Evolutionary conservation across 1,284 basidiomycete genomes (phyloP), one percentile per base, ranked within the genome.

Genomic region (Fomitiporia mediterranea): DNA sequence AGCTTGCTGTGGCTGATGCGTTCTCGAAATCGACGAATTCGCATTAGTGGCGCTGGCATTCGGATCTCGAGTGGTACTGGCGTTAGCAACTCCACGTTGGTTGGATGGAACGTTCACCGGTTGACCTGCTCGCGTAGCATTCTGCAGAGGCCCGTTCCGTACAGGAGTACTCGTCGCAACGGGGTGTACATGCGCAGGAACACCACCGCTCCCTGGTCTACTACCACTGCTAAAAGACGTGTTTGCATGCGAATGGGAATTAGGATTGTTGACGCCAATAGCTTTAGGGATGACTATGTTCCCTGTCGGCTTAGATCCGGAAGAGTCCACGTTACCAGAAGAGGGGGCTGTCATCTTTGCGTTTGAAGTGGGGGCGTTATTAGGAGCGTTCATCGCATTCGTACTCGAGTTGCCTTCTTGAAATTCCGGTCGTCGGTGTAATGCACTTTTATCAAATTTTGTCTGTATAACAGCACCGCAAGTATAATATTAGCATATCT

Each of bases 371-470:
- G 59, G 38, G 25, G 39, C 39, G 2, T 39, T 50, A n/a, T n/a
- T 53, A 11, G 59, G 35, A 21, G 21, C 53, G 7, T 54, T 58
- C n/a, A n/a, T n/a, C 21, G 39, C 17, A 8, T 40, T 37, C 1
- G 30, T 35, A 3, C n/a, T 46, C 11, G 53, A 56, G 25, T 81
- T 79, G 23, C 82, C 79, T 42, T 39, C 51, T 21, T 53, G 38
- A 59, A 86, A 89, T 64, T 92, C 90, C 11, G 90, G 84, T 15
- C 88, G 78, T 49, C 92, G 82, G 68, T 95, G 83, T 0, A 96
- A 74, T 4, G 84, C 78, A 21, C 71, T 75, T 53, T 79, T 77
- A 65, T 94, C 85, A 60, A 95, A 84, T 68, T 89, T 94, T n/a
- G 80, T 75, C 91, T 90, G 57, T 11, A 40, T 21, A n/a, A n/a